These are phyloP conservation scores for Blechomonas ayalai DNA, from an alignment of 208 protist species.

Conservation along the genomic window DNA sequence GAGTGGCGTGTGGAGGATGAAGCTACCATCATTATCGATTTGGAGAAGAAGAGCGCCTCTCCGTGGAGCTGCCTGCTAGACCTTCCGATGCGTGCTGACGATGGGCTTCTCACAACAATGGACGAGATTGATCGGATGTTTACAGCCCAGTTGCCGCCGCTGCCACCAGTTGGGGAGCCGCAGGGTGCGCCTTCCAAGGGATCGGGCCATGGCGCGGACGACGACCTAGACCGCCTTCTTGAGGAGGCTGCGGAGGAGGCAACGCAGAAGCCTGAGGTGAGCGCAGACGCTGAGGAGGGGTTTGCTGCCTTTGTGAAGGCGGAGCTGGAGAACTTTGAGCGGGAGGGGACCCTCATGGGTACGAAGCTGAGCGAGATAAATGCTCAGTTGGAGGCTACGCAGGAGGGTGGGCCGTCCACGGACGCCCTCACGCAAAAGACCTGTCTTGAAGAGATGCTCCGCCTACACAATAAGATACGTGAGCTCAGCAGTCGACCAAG, in stretches of 20 bases:
- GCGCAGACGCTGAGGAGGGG: conserved; percentile 22
- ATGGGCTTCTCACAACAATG: conserved; percentile 33
- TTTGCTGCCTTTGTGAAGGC: conserved; percentile 46
- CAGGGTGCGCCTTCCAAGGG: not conserved
- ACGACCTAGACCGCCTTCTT: conserved; percentile 68
- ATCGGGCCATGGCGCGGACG: conserved; percentile 17
- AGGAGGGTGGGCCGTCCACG: conserved; percentile 18
- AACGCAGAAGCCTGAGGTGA: conserved; percentile 5
- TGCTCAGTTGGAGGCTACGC: conserved; percentile 12
- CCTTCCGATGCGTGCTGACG: conserved; percentile 54
- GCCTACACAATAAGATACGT: conserved; percentile 57
- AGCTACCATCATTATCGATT: conserved; percentile 44
- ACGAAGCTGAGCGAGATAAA: conserved; percentile 54
- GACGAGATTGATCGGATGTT: conserved; percentile 69
- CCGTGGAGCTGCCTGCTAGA: conserved; percentile 75
- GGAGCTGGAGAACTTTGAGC: conserved; percentile 66
- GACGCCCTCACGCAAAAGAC: conserved; percentile 36
- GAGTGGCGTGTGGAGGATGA: conserved; percentile 77
- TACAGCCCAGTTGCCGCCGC: conserved; percentile 39
- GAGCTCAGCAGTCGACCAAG: conserved; percentile 50
- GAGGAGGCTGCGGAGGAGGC: conserved; percentile 75
- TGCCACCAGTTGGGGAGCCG: conserved; percentile 23
- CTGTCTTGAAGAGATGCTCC: conserved; percentile 66
- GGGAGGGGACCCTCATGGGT: conserved; percentile 59
- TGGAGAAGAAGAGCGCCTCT: conserved; percentile 48